A percentile compares a stretch with the other conserved stretches of the same genome.
phyloP scores from a whole-genome alignment of 805 yeast species.

The Wickerhamiella parazyma region DNA sequence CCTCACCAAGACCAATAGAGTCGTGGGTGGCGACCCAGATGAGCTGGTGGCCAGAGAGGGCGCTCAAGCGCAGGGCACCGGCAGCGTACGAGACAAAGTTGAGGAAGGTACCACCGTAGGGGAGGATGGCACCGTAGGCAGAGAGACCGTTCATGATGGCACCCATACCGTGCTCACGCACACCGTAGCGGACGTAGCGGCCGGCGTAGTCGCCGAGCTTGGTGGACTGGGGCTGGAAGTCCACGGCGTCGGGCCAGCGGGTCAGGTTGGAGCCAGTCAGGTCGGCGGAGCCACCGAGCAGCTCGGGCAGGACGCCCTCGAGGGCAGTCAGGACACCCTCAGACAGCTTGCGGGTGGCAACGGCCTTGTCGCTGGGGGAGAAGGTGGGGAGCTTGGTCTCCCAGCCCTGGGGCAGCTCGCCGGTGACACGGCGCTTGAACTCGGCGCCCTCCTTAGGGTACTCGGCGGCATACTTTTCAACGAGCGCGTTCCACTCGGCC shows the following conservation, averaged over 20 bases:
- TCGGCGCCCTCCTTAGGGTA: slow-evolving; percentile 73
- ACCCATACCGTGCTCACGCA: slow-evolving; percentile 98
- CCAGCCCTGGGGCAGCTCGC: slow-evolving; percentile 77
- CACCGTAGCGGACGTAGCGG: slow-evolving; percentile 94
- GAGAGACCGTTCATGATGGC: slow-evolving; percentile 95
- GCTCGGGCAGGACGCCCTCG: slow-evolving; percentile 61
- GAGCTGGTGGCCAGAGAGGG: slow-evolving; percentile 33
- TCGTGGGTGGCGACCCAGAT: slow-evolving; percentile 46
- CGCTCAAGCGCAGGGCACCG: slow-evolving; percentile 39
- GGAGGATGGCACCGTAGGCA: slow-evolving; percentile 73
- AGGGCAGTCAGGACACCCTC: slow-evolving; percentile 61
- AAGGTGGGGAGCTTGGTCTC: slow-evolving; percentile 61
- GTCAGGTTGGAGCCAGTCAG: slow-evolving; percentile 94
- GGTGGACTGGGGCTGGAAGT: slow-evolving; percentile 80
- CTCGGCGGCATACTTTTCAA: slow-evolving; percentile 47
- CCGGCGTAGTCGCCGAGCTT: slow-evolving; percentile 79
- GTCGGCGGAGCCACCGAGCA: slow-evolving; percentile 97
- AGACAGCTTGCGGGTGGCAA: slow-evolving; percentile 90
- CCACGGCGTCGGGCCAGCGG: slow-evolving; percentile 67
- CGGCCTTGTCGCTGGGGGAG: slow-evolving; percentile 62
- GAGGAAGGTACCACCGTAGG: slow-evolving; percentile 95
- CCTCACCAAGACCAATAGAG: slow-evolving; percentile 46
- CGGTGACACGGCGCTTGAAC: slow-evolving; percentile 59
- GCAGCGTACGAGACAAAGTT: slow-evolving; percentile 63
- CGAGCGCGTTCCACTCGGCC: slow-evolving; percentile 57